Conservation (phyloP, 805 yeast genomes). For the Ogataea trehaloabstinens region DNA sequence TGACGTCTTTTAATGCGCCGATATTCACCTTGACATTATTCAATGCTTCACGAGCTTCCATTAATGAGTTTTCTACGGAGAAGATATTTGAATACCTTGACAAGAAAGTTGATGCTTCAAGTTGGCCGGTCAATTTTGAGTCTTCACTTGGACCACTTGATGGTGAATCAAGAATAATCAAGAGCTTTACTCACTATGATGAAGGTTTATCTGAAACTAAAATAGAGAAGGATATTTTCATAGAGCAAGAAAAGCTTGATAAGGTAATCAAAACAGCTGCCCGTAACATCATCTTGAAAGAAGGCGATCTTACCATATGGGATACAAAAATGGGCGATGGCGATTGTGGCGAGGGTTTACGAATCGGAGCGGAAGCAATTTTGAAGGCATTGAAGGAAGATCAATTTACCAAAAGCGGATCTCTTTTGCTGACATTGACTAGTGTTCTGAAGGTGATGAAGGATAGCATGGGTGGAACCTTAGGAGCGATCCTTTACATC, state of each 20-base stretch:
- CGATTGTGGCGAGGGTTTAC: conserved; percentile 40
- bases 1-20: conserved; percentile 38
- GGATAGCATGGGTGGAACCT: conserved; percentile 40
- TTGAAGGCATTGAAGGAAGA: conserved; percentile 23
- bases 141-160: conserved; percentile 18
- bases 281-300: conserved; percentile 29
- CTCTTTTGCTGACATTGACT: conserved; percentile 26
- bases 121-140: conserved; percentile 28
- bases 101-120: conserved; percentile 31
- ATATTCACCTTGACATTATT: conserved; percentile 37
- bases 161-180: conserved; percentile 24
- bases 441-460: conserved; percentile 29
- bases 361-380: conserved; percentile 33
- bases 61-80: conserved; percentile 17
- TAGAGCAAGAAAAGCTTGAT: conserved; percentile 9
- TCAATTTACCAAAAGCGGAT: conserved; percentile 25
- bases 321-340: conserved; percentile 45
- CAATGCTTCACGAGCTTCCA: conserved; percentile 32
- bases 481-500: conserved; percentile 37
- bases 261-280: conserved; percentile 27
- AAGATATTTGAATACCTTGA: conserved; percentile 32
- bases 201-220: conserved; percentile 20
- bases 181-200: conserved; percentile 28
- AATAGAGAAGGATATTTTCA: background rate
- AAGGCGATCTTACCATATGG: conserved; percentile 39